Evolutionary conservation across 2,329 filamentous ascomycete species (phyloP).

Genomic region (Chaetomiaceae sp.): DNA sequence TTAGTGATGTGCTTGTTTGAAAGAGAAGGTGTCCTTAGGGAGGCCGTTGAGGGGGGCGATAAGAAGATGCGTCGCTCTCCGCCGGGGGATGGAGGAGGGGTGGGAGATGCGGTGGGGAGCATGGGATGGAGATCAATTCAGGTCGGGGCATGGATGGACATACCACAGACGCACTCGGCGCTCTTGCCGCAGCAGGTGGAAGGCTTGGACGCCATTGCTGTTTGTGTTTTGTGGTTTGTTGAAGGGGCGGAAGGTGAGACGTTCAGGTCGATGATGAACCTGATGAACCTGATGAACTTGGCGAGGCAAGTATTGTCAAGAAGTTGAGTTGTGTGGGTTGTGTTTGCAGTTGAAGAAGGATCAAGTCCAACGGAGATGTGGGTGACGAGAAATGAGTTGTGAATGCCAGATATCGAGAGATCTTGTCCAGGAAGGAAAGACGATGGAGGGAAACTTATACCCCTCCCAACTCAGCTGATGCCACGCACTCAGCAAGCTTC

Average conservation of each 20-base stretch:
- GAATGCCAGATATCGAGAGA: background rate
- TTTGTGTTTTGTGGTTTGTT: constrained; percentile 7
- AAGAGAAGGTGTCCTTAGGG: background rate
- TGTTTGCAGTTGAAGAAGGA: too few species aligned
- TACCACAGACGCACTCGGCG: constrained; percentile 54
- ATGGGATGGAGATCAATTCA: background rate
- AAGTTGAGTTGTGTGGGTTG: too few species aligned
- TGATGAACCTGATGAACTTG: background rate
- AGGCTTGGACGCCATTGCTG: constrained; percentile 33
- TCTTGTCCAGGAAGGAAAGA: background rate
- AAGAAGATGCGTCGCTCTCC: constrained; percentile 1
- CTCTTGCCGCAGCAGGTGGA: constrained; percentile 55
- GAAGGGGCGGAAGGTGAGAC: background rate
- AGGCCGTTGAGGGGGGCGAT: background rate
- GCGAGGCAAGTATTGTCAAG: background rate
- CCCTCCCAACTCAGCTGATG: background rate
- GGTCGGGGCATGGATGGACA: constrained; percentile 29
- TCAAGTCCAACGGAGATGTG: too few species aligned
- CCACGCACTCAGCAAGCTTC: background rate
- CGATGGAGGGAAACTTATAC: constrained; percentile 13
- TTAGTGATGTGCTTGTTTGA: background rate
- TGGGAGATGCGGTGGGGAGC: background rate
- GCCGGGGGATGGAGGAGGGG: background rate
- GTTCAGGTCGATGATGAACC: too few species aligned
- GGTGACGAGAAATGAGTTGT: background rate